phyloP scores from a whole-genome alignment of 768 basidiomycete species.

The Kwoniella pini region DNA sequence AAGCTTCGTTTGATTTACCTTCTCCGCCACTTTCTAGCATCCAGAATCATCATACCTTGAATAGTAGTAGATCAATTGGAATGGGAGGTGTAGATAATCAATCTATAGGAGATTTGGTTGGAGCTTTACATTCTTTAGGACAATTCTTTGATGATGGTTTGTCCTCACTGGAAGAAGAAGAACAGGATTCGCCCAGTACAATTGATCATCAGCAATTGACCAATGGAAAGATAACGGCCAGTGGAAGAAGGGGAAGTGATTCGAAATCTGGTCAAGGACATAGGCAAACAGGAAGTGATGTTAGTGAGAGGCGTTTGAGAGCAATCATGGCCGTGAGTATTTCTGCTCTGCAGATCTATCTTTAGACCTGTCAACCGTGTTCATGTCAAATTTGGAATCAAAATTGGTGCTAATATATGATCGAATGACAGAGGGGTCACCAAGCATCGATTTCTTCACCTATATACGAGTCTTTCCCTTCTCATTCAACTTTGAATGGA shows the following conservation, averaged over 20 bases:
- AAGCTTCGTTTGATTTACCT: slow-evolving; percentile 17
- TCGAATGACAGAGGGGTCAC: slow-evolving; percentile 30
- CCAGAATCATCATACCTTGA: background rate
- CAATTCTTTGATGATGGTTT: slow-evolving; percentile 56
- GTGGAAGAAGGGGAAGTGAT: slow-evolving; percentile 12
- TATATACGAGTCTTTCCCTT: slow-evolving; percentile 30
- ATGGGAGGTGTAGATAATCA: slow-evolving; percentile 38
- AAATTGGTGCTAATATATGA: too few relatives aligned
- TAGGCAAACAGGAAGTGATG: slow-evolving; percentile 26
- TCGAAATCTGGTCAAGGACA: slow-evolving; percentile 11
- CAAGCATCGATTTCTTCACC: slow-evolving; percentile 43
- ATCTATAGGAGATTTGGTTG: slow-evolving; percentile 65
- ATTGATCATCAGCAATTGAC: slow-evolving; percentile 1
- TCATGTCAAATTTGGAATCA: too few relatives aligned
- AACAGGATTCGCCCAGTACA: slow-evolving; percentile 6
- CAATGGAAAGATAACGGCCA: background rate
- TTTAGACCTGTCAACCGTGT: background rate
- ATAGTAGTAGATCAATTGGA: background rate
- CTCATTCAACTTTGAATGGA: slow-evolving; percentile 9
- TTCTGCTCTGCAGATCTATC: background rate
- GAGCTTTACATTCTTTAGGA: slow-evolving; percentile 54
- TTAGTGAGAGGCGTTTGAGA: slow-evolving; percentile 38
- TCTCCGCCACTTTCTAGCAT: slow-evolving; percentile 45
- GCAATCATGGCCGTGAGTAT: slow-evolving; percentile 49
- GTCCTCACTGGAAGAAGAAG: background rate